phyloP scores from a whole-genome alignment of 768 basidiomycete genomes.

The Cystofilobasidium bisporidii region DNA sequence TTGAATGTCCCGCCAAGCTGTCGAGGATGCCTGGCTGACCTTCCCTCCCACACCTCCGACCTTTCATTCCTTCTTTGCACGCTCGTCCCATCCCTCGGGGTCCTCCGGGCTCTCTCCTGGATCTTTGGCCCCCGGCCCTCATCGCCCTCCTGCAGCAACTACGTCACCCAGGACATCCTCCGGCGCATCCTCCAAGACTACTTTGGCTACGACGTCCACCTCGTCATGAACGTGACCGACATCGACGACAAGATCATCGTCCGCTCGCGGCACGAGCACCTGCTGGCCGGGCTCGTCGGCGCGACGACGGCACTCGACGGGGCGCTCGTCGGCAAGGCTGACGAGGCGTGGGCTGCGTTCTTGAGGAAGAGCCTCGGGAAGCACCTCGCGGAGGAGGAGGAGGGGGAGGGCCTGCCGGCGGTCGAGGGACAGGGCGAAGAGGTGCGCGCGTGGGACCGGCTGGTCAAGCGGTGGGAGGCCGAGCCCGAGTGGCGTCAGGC shows the following conservation, averaged over 20 bases:
- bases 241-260: slow-evolving; percentile 99
- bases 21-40: too few relatives aligned
- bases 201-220: slow-evolving; percentile 94
- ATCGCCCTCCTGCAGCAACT: slow-evolving; percentile 56
- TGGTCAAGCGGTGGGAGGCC: slow-evolving; percentile 43
- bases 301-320: slow-evolving; percentile 49
- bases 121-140: not conserved
- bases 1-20: too few relatives aligned
- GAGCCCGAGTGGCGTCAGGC: slow-evolving; percentile 60
- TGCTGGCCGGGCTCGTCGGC: slow-evolving; percentile 37
- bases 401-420: slow-evolving; percentile 45
- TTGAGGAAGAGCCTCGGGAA: slow-evolving; percentile 53
- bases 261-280: slow-evolving; percentile 59
- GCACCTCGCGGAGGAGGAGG: slow-evolving; percentile 51
- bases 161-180: slow-evolving; percentile 87
- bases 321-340: slow-evolving; percentile 51
- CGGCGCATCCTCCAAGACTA: slow-evolving; percentile 86
- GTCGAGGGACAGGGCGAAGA: slow-evolving; percentile 45
- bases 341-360: slow-evolving; percentile 58
- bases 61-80: too few relatives aligned
- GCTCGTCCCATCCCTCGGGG: not conserved
- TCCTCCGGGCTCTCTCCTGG: not conserved
- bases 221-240: slow-evolving; percentile 98
- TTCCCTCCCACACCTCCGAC: too few relatives aligned
- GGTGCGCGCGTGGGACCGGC: slow-evolving; percentile 50